Conservation (phyloP, 495 filamentous ascomycete species). For the Arthonia radiata region DNA sequence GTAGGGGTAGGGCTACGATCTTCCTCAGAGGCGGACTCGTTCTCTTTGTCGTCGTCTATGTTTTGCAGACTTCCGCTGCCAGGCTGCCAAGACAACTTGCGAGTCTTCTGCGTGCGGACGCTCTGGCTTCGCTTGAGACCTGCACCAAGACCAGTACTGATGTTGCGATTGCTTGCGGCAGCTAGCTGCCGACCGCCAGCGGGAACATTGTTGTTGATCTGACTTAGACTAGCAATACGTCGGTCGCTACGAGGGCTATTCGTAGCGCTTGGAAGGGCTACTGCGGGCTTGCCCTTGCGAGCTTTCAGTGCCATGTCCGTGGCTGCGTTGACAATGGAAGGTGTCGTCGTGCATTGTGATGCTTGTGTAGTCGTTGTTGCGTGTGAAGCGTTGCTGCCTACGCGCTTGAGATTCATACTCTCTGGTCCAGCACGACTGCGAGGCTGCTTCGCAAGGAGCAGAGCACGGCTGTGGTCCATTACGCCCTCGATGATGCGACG, state of each 20-base stretch:
- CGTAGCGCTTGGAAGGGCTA: conserved; percentile 18
- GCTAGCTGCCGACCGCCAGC: conserved; percentile 28
- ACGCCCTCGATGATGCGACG: conserved; percentile 82
- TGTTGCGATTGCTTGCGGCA: conserved; percentile 21
- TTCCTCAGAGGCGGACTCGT: conserved; percentile 24
- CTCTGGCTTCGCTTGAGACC: conserved; percentile 43
- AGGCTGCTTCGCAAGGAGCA: conserved; percentile 37
- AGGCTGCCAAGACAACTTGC: conserved; percentile 55
- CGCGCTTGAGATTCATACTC: conserved; percentile 50
- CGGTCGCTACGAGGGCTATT: no score
- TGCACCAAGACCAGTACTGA: conserved; percentile 16
- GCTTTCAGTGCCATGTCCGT: conserved; percentile 18
- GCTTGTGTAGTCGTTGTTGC: conserved; percentile 18
- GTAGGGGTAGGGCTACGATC: no score
- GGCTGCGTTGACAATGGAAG: conserved; percentile 17
- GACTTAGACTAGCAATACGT: conserved; percentile 67
- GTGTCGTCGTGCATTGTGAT: conserved; percentile 13
- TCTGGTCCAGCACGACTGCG: conserved; percentile 20
- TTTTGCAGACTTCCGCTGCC: conserved; percentile 16
- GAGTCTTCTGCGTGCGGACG: conserved; percentile 32
- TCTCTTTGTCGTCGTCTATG: conserved; percentile 31
- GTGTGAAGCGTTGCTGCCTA: conserved; percentile 25
- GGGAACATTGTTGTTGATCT: conserved; percentile 55
- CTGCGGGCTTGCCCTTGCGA: conserved; percentile 14
- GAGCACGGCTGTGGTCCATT: conserved; percentile 73